Base-by-base conservation (phyloP, 345 rosid species). In the Adansonia digitata region DNA sequence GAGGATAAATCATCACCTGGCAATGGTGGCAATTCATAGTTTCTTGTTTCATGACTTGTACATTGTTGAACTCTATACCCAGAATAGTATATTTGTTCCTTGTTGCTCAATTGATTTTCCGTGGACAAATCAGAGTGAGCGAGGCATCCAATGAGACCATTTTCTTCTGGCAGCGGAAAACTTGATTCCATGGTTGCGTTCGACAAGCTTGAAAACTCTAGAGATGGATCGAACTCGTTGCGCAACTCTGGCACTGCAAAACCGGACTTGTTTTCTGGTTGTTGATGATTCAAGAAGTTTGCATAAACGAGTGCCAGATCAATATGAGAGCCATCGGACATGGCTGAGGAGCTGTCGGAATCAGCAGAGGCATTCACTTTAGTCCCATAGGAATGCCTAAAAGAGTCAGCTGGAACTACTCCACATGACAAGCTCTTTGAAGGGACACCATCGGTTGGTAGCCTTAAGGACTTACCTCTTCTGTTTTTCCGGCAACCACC, bases 401-500 rank as follows among this genome's bases (percentile, higher is more conserved):
- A n/a, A 5, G 31, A 52, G 8, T 20, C 59, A n/a, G n/a, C n/a
- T n/a, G n/a, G n/a, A n/a, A n/a, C n/a, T n/a, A 31, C 34, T 31
- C 34, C 34, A 18, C 56, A 51, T 18, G 56, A 51, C 6, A n/a
- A 51, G 2, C 24, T n/a, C 56, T 51, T 26, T 13, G 42, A 49
- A n/a, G 72, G 77, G 34, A 62, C 45, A 48, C 45, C 49, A 7
- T 61, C 45, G 2, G 66, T 67, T 0, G 86, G 78, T 26, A 82
- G 37, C 74, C 84, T 80, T 18, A 71, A 63, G 17, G 88, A 73
- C 81, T 83, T 89, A 4, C 81, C 79, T 66, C 89, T 76, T 46
- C 91, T 75, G 77, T 77, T 87, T 57, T 86, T 87, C 76, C 93
- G 73, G 71, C 91, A 87, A 24, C 89, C 91, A 0, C 93, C 91